phyloP scores from a whole-genome alignment of 768 basidiomycete species.

The Saitozyma podzolica region DNA sequence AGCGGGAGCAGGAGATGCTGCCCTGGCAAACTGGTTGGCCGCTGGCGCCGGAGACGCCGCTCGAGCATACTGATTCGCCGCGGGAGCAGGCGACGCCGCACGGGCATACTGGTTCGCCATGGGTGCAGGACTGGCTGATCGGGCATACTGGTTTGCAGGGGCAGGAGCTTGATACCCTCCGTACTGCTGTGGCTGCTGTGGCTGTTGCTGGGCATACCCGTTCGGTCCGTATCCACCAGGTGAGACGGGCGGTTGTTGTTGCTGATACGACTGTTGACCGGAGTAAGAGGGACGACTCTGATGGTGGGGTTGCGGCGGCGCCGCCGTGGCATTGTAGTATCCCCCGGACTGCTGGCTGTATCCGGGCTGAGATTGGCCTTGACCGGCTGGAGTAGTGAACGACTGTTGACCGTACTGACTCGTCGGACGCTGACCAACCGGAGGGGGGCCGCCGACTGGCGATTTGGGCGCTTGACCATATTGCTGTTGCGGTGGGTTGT shows the following conservation, averaged over 20 bases:
- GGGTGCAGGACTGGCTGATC: background rate
- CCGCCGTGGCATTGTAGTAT: slow-evolving; percentile 14
- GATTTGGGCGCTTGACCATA: slow-evolving; percentile 17
- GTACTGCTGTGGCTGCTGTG: slow-evolving; percentile 5
- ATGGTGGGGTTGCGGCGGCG: slow-evolving; percentile 53
- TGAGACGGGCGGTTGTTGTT: background rate
- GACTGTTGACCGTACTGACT: slow-evolving; percentile 18
- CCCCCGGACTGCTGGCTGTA: slow-evolving; percentile 10
- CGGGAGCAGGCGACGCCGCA: slow-evolving; percentile 9
- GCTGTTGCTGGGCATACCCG: slow-evolving; percentile 2
- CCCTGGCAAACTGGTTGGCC: too few species aligned
- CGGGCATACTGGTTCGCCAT: slow-evolving; percentile 18
- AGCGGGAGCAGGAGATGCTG: background rate
- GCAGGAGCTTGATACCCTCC: background rate
- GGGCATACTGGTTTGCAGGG: slow-evolving; percentile 5
- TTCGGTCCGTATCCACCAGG: background rate
- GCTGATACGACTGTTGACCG: background rate
- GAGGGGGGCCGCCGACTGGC: slow-evolving; percentile 11
- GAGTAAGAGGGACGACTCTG: slow-evolving; percentile 14
- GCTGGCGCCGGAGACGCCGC: slow-evolving; percentile 6
- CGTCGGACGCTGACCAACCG: slow-evolving; percentile 26
- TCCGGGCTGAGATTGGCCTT: slow-evolving; percentile 9
- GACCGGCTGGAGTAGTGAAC: slow-evolving; percentile 3
- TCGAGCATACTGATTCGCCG: slow-evolving; percentile 7
- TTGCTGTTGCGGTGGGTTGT: background rate